These are phyloP conservation scores for Globisporangium polare DNA, from an alignment of 352 stramenopile genomes.

Conservation along the genomic window DNA sequence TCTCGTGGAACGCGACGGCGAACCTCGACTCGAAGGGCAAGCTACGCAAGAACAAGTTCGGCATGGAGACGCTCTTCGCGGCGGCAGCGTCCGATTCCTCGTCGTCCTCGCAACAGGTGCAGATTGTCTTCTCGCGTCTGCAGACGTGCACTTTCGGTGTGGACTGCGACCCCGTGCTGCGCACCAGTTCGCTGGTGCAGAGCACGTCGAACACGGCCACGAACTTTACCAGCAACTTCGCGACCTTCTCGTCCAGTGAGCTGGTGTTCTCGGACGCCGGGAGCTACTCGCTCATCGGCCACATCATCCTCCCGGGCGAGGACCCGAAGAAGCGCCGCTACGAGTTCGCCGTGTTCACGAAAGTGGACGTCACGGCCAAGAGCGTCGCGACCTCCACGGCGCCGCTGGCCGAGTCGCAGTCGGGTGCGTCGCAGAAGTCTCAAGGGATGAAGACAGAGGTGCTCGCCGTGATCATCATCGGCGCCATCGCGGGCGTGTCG, in stretches of 20 bases:
- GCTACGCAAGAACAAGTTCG: slow-evolving; percentile 45
- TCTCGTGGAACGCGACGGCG: slow-evolving; percentile 64
- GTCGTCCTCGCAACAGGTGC: slow-evolving; percentile 43
- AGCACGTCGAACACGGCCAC: slow-evolving; percentile 46
- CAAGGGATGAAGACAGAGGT: slow-evolving; percentile 54
- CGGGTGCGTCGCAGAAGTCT: slow-evolving; percentile 4
- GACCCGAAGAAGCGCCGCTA: slow-evolving; percentile 38
- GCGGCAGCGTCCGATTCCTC: slow-evolving; percentile 42
- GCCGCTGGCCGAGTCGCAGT: slow-evolving; percentile 17
- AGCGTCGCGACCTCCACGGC: slow-evolving; percentile 23
- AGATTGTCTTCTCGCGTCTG: slow-evolving; percentile 56
- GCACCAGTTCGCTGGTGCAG: slow-evolving; percentile 30
- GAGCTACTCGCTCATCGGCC: slow-evolving; percentile 52
- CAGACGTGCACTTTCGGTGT: slow-evolving; percentile 36
- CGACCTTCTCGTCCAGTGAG: slow-evolving; percentile 50
- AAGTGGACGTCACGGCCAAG: slow-evolving; percentile 30
- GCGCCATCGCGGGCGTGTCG: slow-evolving; percentile 60
- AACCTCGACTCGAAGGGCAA: slow-evolving; percentile 26
- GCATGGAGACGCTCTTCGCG: slow-evolving; percentile 31
- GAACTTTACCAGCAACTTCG: slow-evolving; percentile 51
- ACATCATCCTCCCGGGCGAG: slow-evolving; percentile 55
- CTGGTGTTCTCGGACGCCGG: slow-evolving; percentile 45
- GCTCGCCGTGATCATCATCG: slow-evolving; percentile 65
- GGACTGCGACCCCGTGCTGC: slow-evolving; percentile 57
- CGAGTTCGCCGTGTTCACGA: slow-evolving; percentile 66